Evolutionary conservation across 1,139 yeast species (phyloP), one percentile per base, ranked within the genome.

Genomic region (Magnusiomyces ingens): DNA sequence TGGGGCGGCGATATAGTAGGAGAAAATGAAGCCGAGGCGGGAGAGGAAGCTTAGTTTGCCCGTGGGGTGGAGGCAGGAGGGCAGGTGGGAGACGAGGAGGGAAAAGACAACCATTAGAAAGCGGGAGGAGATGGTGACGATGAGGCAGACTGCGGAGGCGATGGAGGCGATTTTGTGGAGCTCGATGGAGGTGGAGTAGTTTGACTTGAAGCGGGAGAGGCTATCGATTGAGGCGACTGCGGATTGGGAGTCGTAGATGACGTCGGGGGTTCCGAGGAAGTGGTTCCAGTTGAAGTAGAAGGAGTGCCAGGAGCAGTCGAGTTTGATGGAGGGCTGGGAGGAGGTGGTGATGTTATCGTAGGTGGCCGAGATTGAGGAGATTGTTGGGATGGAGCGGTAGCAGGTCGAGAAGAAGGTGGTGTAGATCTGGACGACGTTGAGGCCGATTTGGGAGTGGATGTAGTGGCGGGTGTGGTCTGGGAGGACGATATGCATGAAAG

Each of bases 391-490:
- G 13, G 48, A 13, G n/a, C n/a, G 22, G 26, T 29, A 45, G 48
- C 48, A 45, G 5, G 48, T 45, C 4, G 48, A 38, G 32, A 45
- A 45, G n/a, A 45, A 45, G 21, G 48, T 45, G 8, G 48, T 29
- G n/a, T 17, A 45, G 4, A 29, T 29, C 17, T 45, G 40, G 40
- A n/a, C 17, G 3, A 19, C 48, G 15, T 45, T 45, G 13, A 45
- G 15, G 6, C 40, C 40, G 12, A 40, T 45, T 45, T 45, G 48
- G 13, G 48, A 11, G 21, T 11, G 15, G 40, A 45, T 32, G 22
- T 29, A 45, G 40, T 32, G 48, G 4, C 48, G 48, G n/a, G 48
- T 45, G 26, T 32, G 38, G 19, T 45, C 48, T 3, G 48, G 48
- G 17, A 45, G 4, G 10, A 45, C n/a, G 3, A 45, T 8, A 19